Base-by-base conservation (phyloP, 768 basidiomycete genomes). In the Scleroderma bovista region DNA sequence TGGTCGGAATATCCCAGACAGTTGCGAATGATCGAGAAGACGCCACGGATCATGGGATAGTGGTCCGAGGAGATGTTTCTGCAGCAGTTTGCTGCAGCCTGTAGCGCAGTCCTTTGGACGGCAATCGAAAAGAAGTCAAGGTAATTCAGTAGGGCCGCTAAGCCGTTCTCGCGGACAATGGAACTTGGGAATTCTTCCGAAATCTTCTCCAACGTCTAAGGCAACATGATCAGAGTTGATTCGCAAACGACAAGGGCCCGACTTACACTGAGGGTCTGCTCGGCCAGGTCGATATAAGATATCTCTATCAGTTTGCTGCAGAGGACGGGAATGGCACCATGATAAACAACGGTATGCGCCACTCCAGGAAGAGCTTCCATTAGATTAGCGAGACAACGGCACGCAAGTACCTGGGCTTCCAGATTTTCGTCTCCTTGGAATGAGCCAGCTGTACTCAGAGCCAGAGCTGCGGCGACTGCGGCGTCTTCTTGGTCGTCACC, bases 301-400 rank as follows among this genome's bases (percentile, higher is more conserved):
- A 99, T 99, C 70, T 96, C 92, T 65, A 92, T 83, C 53, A 99
- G 72, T 68, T 99, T 98, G 79, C 88, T 88, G 79, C 95, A 98
- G 42, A 99, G 78, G 29, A 95, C 93, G 16, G 93, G 93, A 51
- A 99, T 94, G 16, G 95, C 96, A n/a, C 95, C 95, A 60, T 95
- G 90, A 66, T 96, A 91, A 34, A 98, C 95, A 58, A 99, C 86
- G 40, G 92, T 93, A 63, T 97, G 93, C n/a, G 93, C 92, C 37
- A 93, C 88, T 22, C 94, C 93, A 16, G 96, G 96, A 19, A 98
- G 76, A n/a, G 93, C 95, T 68, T 98, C 96, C 92, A 98, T 94
- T 48, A 99, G 76, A 66, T 99, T 98, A 43, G 94, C 95, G 46
- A 99, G 75, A 65, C 96, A 99, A 54, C 96, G 79, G 68, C 94